Base-by-base conservation (phyloP, 768 basidiomycete genomes). In the Cyathus striatus region DNA sequence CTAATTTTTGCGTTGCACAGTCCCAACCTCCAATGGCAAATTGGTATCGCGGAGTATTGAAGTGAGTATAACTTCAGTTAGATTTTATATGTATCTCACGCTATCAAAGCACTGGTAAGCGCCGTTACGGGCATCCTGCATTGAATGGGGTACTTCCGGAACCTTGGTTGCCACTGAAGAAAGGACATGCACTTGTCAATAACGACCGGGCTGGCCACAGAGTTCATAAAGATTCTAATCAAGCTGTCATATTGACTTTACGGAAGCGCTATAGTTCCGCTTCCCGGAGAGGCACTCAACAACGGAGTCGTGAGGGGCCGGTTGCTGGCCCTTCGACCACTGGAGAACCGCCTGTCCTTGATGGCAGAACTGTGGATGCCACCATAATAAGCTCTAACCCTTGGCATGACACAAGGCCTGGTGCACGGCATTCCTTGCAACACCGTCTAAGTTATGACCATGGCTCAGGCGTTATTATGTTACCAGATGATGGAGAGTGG, bases 1-100 rank as follows among this genome's bases (percentile, higher is more conserved):
- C 42, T 50, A 33, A 53, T 40, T 23, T 45, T 45, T 39, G 50
- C 48, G 41, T 32, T 40, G 51, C 46, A 33, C 53, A 93, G 86
- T 92, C 90, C 0, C 95, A 98, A 61, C 94, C 95, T 0, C 95
- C 95, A 0, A 93, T 98, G 90, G 84, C 87, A 12, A 90, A 90
- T 53, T 94, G 90, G 82, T 97, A 91, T 60, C 76, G 75, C 34
- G 95, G 95, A 0, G 90, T 98, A 17, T 70, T 98, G 12, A 95
- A 95, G 90, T 90, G 59, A 12, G 53, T 52, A 17, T 51, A 70
- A 53, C 38, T 40, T 24, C 18, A 2, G 32, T 10, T 34, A 14
- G 44, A 18, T 38, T 6, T 17, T 21, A 3, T 20, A 23, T 12
- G 9, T 13, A 9, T 17, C 35, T 54, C 3, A 45, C n/a, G 27